phyloP scores from a whole-genome alignment of 371 early-diverging fungal genomes.

The Mucor racemosus region DNA sequence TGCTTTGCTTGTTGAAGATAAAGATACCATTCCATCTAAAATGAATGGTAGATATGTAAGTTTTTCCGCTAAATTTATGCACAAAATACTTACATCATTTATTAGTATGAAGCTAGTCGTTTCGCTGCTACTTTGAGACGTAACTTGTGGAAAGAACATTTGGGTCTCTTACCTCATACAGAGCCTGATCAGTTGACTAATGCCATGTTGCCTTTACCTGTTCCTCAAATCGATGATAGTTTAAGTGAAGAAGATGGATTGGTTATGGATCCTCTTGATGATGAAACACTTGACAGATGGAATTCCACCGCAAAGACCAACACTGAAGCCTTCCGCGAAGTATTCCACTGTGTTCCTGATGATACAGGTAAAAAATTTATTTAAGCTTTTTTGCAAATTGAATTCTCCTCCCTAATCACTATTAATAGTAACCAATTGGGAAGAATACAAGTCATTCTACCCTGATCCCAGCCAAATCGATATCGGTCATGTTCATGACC shows the following conservation, averaged over 20 bases:
- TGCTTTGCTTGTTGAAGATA: conserved; percentile 82
- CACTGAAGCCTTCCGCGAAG: conserved; percentile 67
- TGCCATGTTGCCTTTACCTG: conserved; percentile 58
- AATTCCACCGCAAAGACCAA: conserved; percentile 61
- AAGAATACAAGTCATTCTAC: conserved; percentile 69
- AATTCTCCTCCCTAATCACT: conserved; percentile 7
- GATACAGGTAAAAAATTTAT: conserved; percentile 49
- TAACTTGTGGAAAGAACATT: conserved; percentile 84
- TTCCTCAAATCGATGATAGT: conserved; percentile 39
- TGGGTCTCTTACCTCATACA: conserved; percentile 67
- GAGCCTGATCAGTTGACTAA: conserved; percentile 53
- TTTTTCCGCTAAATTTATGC: background rate
- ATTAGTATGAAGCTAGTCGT: conserved; percentile 59
- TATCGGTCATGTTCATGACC: conserved; percentile 50
- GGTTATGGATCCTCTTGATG: conserved; percentile 67
- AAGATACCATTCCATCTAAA: conserved; percentile 64
- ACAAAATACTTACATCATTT: background rate
- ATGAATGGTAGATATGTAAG: conserved; percentile 77
- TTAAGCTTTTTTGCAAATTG: background rate
- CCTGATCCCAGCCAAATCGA: conserved; percentile 47
- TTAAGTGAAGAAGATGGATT: conserved; percentile 43
- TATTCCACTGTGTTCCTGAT: conserved; percentile 82
- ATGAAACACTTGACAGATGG: conserved; percentile 60
- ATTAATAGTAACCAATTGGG: conserved; percentile 61
- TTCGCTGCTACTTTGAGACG: conserved; percentile 81